Percentiles rank a stretch among this genome's conserved stretches.
phyloP scores from a whole-genome alignment of 2,329 filamentous ascomycete species.

The Cadophora gregata region DNA sequence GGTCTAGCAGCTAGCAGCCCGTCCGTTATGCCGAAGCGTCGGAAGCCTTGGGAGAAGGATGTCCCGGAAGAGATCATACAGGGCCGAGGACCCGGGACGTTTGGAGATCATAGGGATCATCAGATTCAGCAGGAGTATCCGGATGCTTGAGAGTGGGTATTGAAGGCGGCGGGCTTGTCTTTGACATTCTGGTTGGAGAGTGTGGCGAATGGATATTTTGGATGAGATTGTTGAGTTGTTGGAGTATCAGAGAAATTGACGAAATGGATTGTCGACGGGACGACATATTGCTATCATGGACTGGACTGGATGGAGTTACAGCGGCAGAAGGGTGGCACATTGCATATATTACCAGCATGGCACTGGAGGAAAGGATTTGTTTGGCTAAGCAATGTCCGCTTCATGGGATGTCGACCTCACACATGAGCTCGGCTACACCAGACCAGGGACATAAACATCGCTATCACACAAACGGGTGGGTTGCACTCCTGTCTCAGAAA shows the following conservation, averaged over 20 bases:
- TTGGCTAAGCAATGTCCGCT: background rate
- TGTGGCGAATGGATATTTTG: background rate
- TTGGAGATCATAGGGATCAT: conserved; percentile 41
- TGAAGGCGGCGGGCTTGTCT: background rate
- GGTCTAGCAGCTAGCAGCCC: conserved; percentile 64
- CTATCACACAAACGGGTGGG: background rate
- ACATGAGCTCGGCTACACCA: background rate
- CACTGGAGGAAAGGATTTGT: background rate
- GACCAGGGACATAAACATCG: background rate
- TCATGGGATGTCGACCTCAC: background rate
- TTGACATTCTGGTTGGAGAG: conserved; percentile 1
- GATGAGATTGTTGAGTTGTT: background rate
- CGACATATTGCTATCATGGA: conserved; percentile 5
- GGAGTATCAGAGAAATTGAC: background rate
- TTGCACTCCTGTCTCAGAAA: background rate
- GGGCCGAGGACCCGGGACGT: conserved; percentile 45
- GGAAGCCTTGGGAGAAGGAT: conserved; percentile 81
- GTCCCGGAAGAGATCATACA: conserved; percentile 38
- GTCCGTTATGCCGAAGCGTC: conserved; percentile 47
- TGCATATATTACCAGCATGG: background rate
- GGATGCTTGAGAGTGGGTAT: conserved; percentile 18
- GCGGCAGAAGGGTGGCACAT: background rate
- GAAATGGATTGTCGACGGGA: background rate
- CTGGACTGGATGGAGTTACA: background rate
- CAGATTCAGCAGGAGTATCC: conserved; percentile 41